Evolutionary conservation across 768 basidiomycete species (phyloP).

Genomic region (Rhodotorula paludigena): DNA sequence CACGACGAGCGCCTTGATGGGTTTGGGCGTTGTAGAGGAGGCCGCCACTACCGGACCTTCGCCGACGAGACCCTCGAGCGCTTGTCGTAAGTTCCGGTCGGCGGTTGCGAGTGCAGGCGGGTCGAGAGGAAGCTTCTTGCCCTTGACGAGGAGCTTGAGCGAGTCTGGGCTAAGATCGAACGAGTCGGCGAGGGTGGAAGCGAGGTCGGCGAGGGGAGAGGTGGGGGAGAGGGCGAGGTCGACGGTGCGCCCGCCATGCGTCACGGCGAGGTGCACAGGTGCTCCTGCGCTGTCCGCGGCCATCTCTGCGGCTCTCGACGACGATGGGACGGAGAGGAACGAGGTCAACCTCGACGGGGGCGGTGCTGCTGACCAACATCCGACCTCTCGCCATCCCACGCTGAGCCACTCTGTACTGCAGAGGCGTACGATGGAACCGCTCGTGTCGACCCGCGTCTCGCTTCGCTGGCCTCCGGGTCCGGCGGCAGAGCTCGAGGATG

Average conservation of each 20-base stretch:
- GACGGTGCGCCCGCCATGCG: slow-evolving; percentile 18
- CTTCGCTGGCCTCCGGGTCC: slow-evolving; percentile 28
- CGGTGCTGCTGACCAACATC: too few relatives aligned
- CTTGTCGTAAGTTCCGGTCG: neutral
- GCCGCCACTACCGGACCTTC: neutral
- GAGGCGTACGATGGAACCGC: neutral
- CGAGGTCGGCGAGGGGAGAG: slow-evolving; percentile 5
- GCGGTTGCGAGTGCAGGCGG: neutral
- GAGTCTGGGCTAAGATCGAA: slow-evolving; percentile 20
- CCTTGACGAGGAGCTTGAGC: slow-evolving; percentile 33
- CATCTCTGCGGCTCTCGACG: neutral
- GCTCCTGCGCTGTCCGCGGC: neutral
- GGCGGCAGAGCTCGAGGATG: slow-evolving; percentile 9
- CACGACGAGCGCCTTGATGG: slow-evolving; percentile 35
- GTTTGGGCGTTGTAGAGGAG: neutral
- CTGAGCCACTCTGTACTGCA: too few relatives aligned
- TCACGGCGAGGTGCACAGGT: neutral
- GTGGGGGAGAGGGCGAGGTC: neutral
- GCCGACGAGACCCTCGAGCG: neutral
- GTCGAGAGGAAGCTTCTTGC: slow-evolving; percentile 17
- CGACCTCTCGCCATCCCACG: too few relatives aligned
- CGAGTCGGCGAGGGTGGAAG: neutral
- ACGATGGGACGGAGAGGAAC: neutral
- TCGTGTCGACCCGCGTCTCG: slow-evolving; percentile 25
- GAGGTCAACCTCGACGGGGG: neutral